Evolutionary conservation across 495 filamentous ascomycete genomes (phyloP).

Genomic region (Daldinia loculata): DNA sequence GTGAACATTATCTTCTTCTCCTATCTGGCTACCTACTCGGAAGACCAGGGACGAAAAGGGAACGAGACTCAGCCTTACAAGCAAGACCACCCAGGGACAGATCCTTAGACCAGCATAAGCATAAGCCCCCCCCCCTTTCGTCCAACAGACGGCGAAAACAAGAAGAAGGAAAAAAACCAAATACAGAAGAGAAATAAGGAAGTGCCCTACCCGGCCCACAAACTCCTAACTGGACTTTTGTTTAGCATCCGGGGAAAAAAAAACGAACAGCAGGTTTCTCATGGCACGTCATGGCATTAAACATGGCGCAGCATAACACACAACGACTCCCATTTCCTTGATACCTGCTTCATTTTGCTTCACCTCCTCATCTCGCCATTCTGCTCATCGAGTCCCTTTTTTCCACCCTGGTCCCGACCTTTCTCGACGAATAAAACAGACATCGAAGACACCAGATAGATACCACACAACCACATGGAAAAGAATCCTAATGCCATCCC

Average conservation of each 20-base stretch:
- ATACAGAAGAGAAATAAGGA: conserved; percentile 8
- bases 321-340: neutral
- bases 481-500: neutral
- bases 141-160: neutral
- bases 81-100: neutral
- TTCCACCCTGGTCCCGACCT: neutral
- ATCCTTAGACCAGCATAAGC: neutral
- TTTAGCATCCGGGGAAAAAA: conserved; percentile 26
- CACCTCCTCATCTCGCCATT: neutral
- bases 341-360: neutral
- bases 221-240: conserved; percentile 40
- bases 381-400: neutral
- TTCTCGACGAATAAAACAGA: neutral
- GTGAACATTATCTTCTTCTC: neutral
- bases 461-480: too few relatives aligned
- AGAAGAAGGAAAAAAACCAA: neutral
- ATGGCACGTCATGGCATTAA: conserved; percentile 3
- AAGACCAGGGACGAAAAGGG: conserved; percentile 7
- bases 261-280: neutral
- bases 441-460: neutral
- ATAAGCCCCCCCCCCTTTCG: neutral
- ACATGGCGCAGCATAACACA: neutral
- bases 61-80: neutral
- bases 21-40: conserved; percentile 16
- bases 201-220: conserved; percentile 26